A percentile compares a stretch with the other conserved stretches of the same genome.
phyloP scores from a whole-genome alignment of 257 asterid genomes.

The Solanum paucissectum region DNA sequence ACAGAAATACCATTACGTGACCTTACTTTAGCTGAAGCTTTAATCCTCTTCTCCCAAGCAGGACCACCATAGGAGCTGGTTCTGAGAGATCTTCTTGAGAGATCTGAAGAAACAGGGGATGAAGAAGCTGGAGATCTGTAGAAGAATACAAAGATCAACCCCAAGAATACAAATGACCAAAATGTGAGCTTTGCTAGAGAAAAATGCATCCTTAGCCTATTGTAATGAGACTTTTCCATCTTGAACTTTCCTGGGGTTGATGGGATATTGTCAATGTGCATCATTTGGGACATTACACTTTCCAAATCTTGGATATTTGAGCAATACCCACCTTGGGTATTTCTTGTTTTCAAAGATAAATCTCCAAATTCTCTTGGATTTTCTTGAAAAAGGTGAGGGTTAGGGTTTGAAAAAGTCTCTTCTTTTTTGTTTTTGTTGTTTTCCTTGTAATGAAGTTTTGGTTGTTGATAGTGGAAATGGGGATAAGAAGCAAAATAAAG shows the following conservation, averaged over 20 bases:
- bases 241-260: conserved; percentile 92
- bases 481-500: not conserved
- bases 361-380: not conserved
- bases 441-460: not conserved
- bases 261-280: conserved; percentile 65
- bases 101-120: conserved; percentile 53
- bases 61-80: conserved; percentile 56
- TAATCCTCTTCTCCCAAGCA: conserved; percentile 55
- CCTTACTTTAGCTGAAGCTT: conserved; percentile 74
- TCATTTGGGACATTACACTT: conserved; percentile 30
- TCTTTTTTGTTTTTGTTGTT: not conserved
- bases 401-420: conserved; percentile 17
- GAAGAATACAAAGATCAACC: conserved; percentile 66
- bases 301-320: conserved; percentile 11
- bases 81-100: conserved; percentile 71
- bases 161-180: conserved; percentile 81
- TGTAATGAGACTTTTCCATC: conserved; percentile 82
- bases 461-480: conserved; percentile 10
- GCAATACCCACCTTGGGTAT: conserved; percentile 8
- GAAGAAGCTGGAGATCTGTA: conserved; percentile 65
- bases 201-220: conserved; percentile 60
- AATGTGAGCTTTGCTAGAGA: conserved; percentile 76
- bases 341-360: conserved; percentile 4
- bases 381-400: conserved; percentile 3
- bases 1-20: conserved; percentile 82